Evolutionary conservation across 495 filamentous ascomycete genomes (phyloP).

Genomic region (Xanthoparmelia taractica): DNA sequence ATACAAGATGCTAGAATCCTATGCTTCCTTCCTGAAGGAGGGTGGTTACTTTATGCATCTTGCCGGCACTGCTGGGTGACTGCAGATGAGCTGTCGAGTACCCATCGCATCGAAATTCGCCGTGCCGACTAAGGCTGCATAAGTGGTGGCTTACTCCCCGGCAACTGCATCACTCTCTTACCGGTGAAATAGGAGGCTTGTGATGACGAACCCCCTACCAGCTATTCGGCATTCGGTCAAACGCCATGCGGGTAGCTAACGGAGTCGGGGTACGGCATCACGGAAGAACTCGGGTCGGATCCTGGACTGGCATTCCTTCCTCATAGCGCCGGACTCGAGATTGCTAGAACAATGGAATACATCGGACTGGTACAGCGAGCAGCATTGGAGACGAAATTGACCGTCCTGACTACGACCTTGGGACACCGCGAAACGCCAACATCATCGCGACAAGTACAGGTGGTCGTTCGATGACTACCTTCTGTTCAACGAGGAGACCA

Average conservation of each 20-base stretch:
- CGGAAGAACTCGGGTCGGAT: constrained; percentile 4
- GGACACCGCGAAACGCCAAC: background rate
- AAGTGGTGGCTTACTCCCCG: background rate
- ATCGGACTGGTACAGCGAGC: background rate
- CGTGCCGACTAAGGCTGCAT: background rate
- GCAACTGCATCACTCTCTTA: constrained; percentile 1
- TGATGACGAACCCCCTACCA: constrained; percentile 27
- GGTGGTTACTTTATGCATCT: background rate
- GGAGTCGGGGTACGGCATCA: constrained; percentile 24
- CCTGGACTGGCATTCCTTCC: constrained; percentile 5
- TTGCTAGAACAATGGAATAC: background rate
- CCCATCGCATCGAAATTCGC: background rate
- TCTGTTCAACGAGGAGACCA: background rate
- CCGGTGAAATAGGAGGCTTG: background rate
- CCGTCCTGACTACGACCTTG: background rate
- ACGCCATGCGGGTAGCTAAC: constrained; percentile 26
- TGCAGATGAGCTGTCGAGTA: background rate
- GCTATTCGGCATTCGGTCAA: constrained; percentile 28
- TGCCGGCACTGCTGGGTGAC: background rate
- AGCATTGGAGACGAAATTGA: background rate
- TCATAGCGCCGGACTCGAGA: constrained; percentile 9
- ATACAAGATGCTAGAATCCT: constrained; percentile 17
- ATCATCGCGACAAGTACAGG: background rate
- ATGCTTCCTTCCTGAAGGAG: background rate
- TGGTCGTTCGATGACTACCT: background rate